phyloP scores from a whole-genome alignment of 495 filamentous ascomycete genomes.

The Jackrogersella minutella region DNA sequence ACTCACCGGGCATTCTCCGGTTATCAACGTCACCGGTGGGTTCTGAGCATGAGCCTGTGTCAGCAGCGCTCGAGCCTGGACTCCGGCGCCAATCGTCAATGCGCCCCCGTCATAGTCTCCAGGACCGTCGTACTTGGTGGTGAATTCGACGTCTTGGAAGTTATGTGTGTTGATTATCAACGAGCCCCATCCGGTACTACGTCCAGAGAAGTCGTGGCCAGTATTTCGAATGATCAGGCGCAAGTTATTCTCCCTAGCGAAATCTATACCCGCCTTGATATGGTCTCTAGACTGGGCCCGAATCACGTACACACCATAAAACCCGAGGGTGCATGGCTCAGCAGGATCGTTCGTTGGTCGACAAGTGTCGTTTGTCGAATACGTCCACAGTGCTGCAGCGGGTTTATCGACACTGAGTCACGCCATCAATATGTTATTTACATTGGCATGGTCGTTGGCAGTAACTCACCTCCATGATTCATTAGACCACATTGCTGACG shows the following conservation, averaged over 20 bases:
- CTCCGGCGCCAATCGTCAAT: constrained; percentile 59
- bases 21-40: constrained; percentile 59
- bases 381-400: constrained; percentile 54
- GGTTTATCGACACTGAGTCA: constrained; percentile 48
- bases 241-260: constrained; percentile 63
- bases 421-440: constrained; percentile 6
- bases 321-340: constrained; percentile 64
- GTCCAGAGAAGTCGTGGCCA: constrained; percentile 67
- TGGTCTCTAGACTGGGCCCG: constrained; percentile 54
- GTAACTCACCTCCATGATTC: constrained; percentile 50
- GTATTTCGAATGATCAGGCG: constrained; percentile 72
- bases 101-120: constrained; percentile 54
- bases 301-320: constrained; percentile 65
- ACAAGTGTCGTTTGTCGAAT: constrained; percentile 58
- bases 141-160: constrained; percentile 61
- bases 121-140: constrained; percentile 46
- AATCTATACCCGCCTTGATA: constrained; percentile 59
- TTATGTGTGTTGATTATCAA: constrained; percentile 71
- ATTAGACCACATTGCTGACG: constrained; percentile 44
- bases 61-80: constrained; percentile 54
- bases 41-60: constrained; percentile 53
- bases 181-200: constrained; percentile 65
- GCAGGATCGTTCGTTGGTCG: constrained; percentile 58
- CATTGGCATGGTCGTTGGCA: background rate
- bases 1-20: constrained; percentile 53